Evolutionary conservation across 1,139 yeast genomes (phyloP).

Genomic region (Zygosaccharomyces sapae): DNA sequence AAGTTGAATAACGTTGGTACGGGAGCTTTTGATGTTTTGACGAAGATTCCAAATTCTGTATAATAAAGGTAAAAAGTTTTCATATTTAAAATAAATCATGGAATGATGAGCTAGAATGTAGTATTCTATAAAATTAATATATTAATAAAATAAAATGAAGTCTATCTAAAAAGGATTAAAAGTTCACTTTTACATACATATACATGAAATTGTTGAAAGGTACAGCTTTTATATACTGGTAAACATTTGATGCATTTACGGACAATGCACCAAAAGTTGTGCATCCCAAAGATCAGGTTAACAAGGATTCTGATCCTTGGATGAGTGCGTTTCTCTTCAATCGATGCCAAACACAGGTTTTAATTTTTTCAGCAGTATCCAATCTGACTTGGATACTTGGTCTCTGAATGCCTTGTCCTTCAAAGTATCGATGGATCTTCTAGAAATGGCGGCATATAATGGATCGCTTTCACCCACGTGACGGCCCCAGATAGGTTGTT

Average conservation of each 20-base stretch:
- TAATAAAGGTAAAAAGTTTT: constrained; percentile 6
- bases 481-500: constrained; percentile 98
- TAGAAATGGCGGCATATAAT: constrained; percentile 78
- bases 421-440: constrained; percentile 90
- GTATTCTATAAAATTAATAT: too few relatives aligned
- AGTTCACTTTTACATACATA: too few relatives aligned
- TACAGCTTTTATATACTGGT: too few relatives aligned
- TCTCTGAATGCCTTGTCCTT: constrained; percentile 98
- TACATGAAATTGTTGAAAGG: too few relatives aligned
- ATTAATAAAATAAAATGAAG: too few relatives aligned
- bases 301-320: too few relatives aligned
- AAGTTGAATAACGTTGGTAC: constrained; percentile 91
- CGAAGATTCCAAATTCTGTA: constrained; percentile 48
- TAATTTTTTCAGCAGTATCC: constrained; percentile 85
- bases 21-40: constrained; percentile 86
- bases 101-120: constrained; percentile 1
- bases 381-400: constrained; percentile 88
- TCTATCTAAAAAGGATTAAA: too few relatives aligned
- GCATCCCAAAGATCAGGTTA: too few relatives aligned
- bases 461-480: constrained; percentile 92
- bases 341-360: constrained; percentile 69
- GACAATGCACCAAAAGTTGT: too few relatives aligned
- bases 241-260: too few relatives aligned
- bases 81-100: neutral
- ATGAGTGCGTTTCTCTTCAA: constrained; percentile 12